These are phyloP conservation scores for Collybiopsis confluens DNA, from an alignment of 768 basidiomycete species.

Conservation along the genomic window DNA sequence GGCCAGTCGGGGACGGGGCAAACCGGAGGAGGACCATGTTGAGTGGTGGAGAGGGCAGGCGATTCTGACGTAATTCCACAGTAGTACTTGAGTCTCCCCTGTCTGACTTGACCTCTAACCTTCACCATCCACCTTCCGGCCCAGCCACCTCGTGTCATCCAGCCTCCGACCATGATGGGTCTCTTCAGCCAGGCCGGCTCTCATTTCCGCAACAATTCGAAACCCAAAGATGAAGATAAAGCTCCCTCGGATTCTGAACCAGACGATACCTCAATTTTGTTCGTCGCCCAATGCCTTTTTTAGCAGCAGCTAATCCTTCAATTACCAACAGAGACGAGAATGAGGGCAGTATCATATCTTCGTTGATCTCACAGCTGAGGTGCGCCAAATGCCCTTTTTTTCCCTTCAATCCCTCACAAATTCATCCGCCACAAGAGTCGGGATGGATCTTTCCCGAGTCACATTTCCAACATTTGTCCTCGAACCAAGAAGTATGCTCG, in stretches of 20 bases:
- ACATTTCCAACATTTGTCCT: slow-evolving; percentile 94
- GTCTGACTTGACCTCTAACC: background rate
- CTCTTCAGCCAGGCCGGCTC: slow-evolving; percentile 69
- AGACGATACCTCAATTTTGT: slow-evolving; percentile 89
- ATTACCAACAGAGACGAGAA: slow-evolving; percentile 75
- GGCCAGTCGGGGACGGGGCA: slow-evolving; percentile 95
- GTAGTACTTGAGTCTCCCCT: background rate
- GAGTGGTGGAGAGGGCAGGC: background rate
- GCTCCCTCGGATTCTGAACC: slow-evolving; percentile 79
- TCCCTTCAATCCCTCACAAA: background rate
- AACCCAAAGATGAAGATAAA: slow-evolving; percentile 72
- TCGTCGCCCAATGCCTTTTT: too few species aligned
- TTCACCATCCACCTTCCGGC: too few species aligned
- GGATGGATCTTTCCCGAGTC: slow-evolving; percentile 95
- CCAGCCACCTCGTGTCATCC: slow-evolving; percentile 4
- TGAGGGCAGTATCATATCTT: slow-evolving; percentile 86
- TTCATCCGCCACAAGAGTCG: slow-evolving; percentile 59
- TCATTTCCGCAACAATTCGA: slow-evolving; percentile 41
- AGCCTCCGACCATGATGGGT: slow-evolving; percentile 68
- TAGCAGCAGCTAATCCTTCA: slow-evolving; percentile 23
- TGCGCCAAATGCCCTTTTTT: slow-evolving; percentile 25
- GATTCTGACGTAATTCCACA: too few species aligned
- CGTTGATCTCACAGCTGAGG: slow-evolving; percentile 88
- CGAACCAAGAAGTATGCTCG: slow-evolving; percentile 95
- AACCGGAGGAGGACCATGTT: slow-evolving; percentile 74